Evolutionary conservation across 306 rosid genomes (phyloP).

Genomic region (Mimosa bimucronata): DNA sequence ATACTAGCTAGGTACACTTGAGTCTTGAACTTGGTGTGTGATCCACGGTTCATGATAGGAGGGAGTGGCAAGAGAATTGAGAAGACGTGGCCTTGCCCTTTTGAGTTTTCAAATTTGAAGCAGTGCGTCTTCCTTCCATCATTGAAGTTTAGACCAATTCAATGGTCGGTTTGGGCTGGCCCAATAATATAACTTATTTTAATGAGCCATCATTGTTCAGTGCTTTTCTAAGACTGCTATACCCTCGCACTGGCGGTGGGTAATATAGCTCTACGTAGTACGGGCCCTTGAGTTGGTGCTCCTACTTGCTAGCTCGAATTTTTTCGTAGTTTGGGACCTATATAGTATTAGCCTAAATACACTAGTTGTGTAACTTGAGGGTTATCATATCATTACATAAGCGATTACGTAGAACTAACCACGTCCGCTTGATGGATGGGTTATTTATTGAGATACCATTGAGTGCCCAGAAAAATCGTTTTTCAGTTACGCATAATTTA

Average conservation of each 20-base stretch:
- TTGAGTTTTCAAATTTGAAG: background rate
- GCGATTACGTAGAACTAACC: background rate
- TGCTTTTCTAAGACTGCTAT: background rate
- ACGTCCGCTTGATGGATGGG: background rate
- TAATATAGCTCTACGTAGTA: background rate
- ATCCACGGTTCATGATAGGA: constrained; percentile 1
- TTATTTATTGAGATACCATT: background rate
- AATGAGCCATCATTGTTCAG: background rate
- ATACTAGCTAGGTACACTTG: background rate
- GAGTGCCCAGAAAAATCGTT: too few relatives aligned
- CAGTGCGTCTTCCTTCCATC: background rate
- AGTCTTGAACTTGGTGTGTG: background rate
- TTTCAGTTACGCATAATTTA: too few relatives aligned
- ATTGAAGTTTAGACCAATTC: background rate
- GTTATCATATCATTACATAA: background rate
- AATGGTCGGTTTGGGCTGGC: constrained; percentile 31
- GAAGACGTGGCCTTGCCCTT: constrained; percentile 23
- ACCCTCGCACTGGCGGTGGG: background rate
- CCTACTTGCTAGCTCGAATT: background rate
- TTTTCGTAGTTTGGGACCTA: background rate
- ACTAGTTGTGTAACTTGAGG: background rate
- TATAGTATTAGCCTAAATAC: background rate
- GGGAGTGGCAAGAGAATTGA: background rate
- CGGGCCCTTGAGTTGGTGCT: background rate
- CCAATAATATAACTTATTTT: constrained; percentile 14